phyloP scores from a whole-genome alignment of 1,284 basidiomycete species.

The Neonothopanus nambi region DNA sequence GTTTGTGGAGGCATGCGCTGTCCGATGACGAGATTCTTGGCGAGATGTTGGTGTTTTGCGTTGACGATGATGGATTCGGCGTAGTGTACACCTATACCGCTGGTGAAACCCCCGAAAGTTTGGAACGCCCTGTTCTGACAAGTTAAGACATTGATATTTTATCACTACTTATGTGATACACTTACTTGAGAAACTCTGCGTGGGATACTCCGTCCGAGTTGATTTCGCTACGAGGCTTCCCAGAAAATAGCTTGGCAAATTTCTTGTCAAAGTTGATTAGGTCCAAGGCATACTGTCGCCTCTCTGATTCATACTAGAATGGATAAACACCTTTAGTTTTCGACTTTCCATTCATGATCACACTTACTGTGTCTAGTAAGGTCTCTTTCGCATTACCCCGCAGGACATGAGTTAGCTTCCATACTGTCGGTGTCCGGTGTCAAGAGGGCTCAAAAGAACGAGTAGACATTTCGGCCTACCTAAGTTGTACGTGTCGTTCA shows the following conservation, averaged over 20 bases:
- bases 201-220: constrained; percentile 66
- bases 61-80: constrained; percentile 52
- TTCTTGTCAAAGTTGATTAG: constrained; percentile 81
- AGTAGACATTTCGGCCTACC: constrained; percentile 33
- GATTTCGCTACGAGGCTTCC: constrained; percentile 62
- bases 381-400: constrained; percentile 67
- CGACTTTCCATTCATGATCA: neutral
- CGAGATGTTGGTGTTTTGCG: constrained; percentile 42
- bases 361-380: constrained; percentile 70
- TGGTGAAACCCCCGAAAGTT: constrained; percentile 58
- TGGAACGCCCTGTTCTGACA: constrained; percentile 50
- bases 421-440: constrained; percentile 39
- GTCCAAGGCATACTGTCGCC: constrained; percentile 75
- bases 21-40: constrained; percentile 53
- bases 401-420: constrained; percentile 77
- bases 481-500: constrained; percentile 83
- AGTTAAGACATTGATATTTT: neutral
- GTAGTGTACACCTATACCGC: constrained; percentile 69
- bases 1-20: constrained; percentile 60
- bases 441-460: neutral
- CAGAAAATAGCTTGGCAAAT: constrained; percentile 75
- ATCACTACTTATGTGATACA: constrained; percentile 2
- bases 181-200: constrained; percentile 61
- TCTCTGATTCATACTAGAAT: constrained; percentile 67
- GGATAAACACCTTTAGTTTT: too few species aligned